phyloP scores from a whole-genome alignment of 805 yeast species.

The Metschnikowia reukaufii region DNA sequence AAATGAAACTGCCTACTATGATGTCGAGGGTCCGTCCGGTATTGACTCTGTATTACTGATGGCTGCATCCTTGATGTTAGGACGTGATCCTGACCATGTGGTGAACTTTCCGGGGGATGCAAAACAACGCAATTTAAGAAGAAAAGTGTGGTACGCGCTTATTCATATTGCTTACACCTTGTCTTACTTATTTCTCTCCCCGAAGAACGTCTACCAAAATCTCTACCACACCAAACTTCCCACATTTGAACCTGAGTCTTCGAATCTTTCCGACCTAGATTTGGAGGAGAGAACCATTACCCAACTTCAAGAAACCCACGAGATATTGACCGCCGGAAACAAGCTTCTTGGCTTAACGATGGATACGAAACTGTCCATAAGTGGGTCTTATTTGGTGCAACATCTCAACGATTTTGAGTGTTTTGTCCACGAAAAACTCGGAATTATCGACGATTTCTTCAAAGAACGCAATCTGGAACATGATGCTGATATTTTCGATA shows the following conservation, averaged over 20 bases:
- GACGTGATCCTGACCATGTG: constrained; percentile 18
- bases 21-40: constrained; percentile 10
- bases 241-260: constrained; percentile 4
- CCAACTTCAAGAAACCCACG: constrained; percentile 6
- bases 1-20: constrained; percentile 14
- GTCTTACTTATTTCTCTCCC: constrained; percentile 15
- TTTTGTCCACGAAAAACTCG: constrained; percentile 9
- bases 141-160: constrained; percentile 20
- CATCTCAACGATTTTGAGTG: constrained; percentile 14
- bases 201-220: constrained; percentile 7
- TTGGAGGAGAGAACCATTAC: constrained; percentile 12
- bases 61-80: constrained; percentile 16
- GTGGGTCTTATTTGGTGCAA: constrained; percentile 10
- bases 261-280: constrained; percentile 13
- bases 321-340: constrained; percentile 8
- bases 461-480: neutral
- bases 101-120: constrained; percentile 10
- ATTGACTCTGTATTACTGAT: constrained; percentile 12
- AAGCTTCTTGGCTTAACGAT: constrained; percentile 13
- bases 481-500: neutral
- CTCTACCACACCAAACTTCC: constrained; percentile 16
- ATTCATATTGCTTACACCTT: constrained; percentile 15
- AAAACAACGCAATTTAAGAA: constrained; percentile 13
- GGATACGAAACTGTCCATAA: constrained; percentile 6
- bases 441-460: constrained; percentile 13